Evolutionary conservation across 768 basidiomycete species (phyloP), one percentile per base, ranked within the genome.

Genomic region (Boletus subparvulus): DNA sequence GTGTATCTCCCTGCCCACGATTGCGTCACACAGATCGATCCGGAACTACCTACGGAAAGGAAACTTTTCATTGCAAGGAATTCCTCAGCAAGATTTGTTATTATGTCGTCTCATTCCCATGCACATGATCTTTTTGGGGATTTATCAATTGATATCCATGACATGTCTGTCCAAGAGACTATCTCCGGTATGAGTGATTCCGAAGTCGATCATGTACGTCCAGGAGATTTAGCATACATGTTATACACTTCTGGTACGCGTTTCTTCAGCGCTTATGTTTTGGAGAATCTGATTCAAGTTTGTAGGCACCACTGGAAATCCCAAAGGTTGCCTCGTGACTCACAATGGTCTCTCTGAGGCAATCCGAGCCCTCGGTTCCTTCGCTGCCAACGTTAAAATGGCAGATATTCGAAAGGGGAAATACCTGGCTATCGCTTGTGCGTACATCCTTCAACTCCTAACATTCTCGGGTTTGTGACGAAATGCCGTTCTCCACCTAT

Each of bases 191-290:
- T 75, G 66, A 60, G 54, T 16, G 61, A 59, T 30, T 69, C 67
- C 13, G 63, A 72, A 37, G 42, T 78, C 9, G 55, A 68, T 26
- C 44, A 55, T 7, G 73, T 74, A 14, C 63, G 59, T 33, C 69
- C 69, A 9, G 68, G 70, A 41, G 68, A 65, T 14, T 58, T 76
- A 16, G 75, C 81, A 8, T 82, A 78, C 55, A 72, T 81, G 47
- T 65, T 82, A 17, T 82, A 82, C 55, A 82, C 80, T 3, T 82
- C 80, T 54, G 80, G 80, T 80, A 51, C 21, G 26, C 16, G 26
- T 47, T 51, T 16, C 24, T 19, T 45, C 37, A 19, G 40, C 1
- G 8, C 14, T 28, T 13, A 14, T n/a, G 17, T 51, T 46, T 19
- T 4, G 30, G 35, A 21, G 16, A 39, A 26, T 17, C 53, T 48